phyloP scores from a whole-genome alignment of 148 eudicot species.

The Rhododendron ferrugineum region DNA sequence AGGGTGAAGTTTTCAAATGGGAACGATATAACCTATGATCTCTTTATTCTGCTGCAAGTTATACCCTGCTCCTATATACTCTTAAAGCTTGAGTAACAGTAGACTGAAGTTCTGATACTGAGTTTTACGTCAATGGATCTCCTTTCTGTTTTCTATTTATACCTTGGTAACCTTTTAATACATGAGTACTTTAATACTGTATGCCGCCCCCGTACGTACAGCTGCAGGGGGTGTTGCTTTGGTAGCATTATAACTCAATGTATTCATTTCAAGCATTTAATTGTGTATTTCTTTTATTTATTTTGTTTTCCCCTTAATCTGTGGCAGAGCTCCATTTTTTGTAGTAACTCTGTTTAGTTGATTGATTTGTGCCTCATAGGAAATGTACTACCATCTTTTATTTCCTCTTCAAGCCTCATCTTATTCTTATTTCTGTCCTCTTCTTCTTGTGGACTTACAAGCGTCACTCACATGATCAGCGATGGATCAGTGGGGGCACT shows the following conservation, averaged over 20 bases:
- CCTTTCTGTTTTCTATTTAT: not conserved
- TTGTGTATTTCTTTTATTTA: too few relatives aligned
- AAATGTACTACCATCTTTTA: not conserved
- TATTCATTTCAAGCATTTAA: too few relatives aligned
- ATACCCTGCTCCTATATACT: not conserved
- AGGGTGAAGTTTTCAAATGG: not conserved
- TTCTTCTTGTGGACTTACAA: not conserved
- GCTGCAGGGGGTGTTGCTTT: not conserved
- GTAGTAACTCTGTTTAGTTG: not conserved
- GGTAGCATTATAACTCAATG: not conserved
- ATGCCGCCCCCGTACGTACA: not conserved
- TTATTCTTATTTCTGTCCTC: not conserved
- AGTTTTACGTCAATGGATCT: not conserved
- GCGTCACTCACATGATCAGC: too few relatives aligned
- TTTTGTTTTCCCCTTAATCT: too few relatives aligned
- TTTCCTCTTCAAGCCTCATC: not conserved
- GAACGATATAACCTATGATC: not conserved
- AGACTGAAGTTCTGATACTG: not conserved
- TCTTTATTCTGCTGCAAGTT: not conserved
- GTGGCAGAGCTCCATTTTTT: too few relatives aligned
- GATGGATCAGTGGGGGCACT: too few relatives aligned
- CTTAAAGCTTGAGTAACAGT: not conserved
- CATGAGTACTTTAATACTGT: too few relatives aligned
- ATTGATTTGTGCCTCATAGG: not conserved
- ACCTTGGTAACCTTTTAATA: not conserved